These are phyloP conservation scores for Stephanodiscus triporus DNA, from an alignment of 108 stramenopile species.

Conservation along the genomic window DNA sequence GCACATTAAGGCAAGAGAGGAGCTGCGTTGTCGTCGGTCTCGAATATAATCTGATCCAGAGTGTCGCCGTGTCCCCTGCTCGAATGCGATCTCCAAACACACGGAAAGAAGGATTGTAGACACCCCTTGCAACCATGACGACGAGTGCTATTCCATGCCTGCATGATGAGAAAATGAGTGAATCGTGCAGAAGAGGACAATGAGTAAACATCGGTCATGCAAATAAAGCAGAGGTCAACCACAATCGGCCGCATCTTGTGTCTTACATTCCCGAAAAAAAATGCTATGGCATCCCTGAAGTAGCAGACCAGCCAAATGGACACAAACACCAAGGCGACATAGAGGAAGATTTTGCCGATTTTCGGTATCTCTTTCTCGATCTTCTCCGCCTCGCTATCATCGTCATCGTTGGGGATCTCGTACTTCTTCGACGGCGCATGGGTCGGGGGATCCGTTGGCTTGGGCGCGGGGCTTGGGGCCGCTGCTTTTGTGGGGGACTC, in stretches of 20 bases:
- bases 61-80: constrained; percentile 7
- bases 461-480: not conserved
- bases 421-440: constrained; percentile 35
- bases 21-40: constrained; percentile 15
- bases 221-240: not conserved
- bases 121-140: constrained; percentile 43
- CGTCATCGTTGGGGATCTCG: constrained; percentile 8
- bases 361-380: constrained; percentile 5
- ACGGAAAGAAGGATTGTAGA: constrained; percentile 31
- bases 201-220: not conserved
- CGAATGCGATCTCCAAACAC: constrained; percentile 13
- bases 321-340: not conserved
- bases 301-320: constrained; percentile 25
- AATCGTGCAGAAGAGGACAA: not conserved
- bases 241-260: too few species aligned
- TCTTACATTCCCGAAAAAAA: constrained; percentile 37
- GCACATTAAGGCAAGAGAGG: not conserved
- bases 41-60: constrained; percentile 52
- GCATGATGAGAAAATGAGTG: not conserved
- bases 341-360: constrained; percentile 3
- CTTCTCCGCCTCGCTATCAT: constrained; percentile 5
- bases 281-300: constrained; percentile 35
- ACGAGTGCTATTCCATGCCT: constrained; percentile 38
- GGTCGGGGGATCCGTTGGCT: constrained; percentile 5
- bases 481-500: not conserved